Evolutionary conservation across 495 filamentous ascomycete genomes (phyloP), one percentile per base, ranked within the genome.

Genomic region (Trichoderma virens): DNA sequence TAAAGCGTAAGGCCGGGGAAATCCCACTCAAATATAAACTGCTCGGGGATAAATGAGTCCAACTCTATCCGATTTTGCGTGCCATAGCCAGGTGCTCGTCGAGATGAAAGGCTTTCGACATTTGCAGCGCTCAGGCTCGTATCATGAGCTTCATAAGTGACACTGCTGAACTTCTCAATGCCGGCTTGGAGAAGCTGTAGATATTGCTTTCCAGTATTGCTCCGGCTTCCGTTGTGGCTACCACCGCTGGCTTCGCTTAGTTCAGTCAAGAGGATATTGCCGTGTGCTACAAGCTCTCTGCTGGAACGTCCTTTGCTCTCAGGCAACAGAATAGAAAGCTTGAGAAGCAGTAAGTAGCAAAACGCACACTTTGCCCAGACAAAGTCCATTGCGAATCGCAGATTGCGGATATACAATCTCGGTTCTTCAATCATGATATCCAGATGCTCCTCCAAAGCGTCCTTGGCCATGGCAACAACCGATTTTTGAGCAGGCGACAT

Each of bases 331-430:
- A 77, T 75, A 0, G 80, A 78, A 5, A 84, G 70, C 65, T 82
- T 82, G 11, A 83, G 75, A 0, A 83, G 74, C 1, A 84, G 70
- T 0, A 84, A 70, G 60, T 82, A 80, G 25, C 78, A 80, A 66
- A 82, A 84, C 1, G 80, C 80, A 60, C 79, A 80, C 68, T 84
- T 84, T 1, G 81, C 81, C 79, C 80, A 82, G 28, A 84, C 80
- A 60, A 82, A 84, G 62, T 84, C 81, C 80, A 82, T 82, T 0
- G 79, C 77, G 62, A 80, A 83, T 65, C 76, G 77, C 20, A 84
- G 74, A 28, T 77, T 79, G 9, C 76, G 75, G 16, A 83, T 73
- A 65, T 84, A 84, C 35, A 75, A 70, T 61, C 75, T 70, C 28
- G 75, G 73, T 16, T 77, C 72, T 31, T 69, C 63, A 38, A 73